Percentiles rank a stretch among this genome's conserved stretches.
Evolutionary conservation across 495 filamentous ascomycete species (phyloP).

Genomic region (Trichoderma asperelloides): DNA sequence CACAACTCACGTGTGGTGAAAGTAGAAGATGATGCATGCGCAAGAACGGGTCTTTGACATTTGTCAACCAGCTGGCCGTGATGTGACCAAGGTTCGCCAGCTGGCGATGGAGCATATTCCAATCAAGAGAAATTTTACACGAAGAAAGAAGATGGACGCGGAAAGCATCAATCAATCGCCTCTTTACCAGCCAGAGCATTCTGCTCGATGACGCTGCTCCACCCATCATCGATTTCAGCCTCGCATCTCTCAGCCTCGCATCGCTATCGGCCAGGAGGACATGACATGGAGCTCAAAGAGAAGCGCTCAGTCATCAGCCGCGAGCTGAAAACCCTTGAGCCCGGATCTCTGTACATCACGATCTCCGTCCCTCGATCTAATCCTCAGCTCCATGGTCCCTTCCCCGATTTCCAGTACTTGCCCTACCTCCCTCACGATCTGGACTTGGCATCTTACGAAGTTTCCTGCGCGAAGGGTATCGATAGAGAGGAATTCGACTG

Average conservation of each 20-base stretch:
- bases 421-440: neutral
- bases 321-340: neutral
- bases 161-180: neutral
- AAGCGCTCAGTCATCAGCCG: neutral
- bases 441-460: neutral
- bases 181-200: neutral
- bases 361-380: neutral
- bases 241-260: neutral
- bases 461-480: neutral
- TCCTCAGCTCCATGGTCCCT: neutral
- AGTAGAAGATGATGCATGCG: neutral
- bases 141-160: neutral
- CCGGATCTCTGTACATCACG: slow-evolving; percentile 9
- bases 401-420: neutral
- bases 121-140: neutral
- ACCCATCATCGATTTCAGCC: neutral
- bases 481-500: slow-evolving; percentile 9
- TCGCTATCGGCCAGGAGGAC: too few relatives aligned
- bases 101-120: neutral
- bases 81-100: neutral
- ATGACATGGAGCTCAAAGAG: neutral
- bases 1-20: neutral
- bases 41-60: neutral
- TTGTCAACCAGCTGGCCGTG: neutral
- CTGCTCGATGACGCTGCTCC: neutral